Evolutionary conservation across 805 yeast genomes (phyloP).

Genomic region (Ogataea wickerhamii): DNA sequence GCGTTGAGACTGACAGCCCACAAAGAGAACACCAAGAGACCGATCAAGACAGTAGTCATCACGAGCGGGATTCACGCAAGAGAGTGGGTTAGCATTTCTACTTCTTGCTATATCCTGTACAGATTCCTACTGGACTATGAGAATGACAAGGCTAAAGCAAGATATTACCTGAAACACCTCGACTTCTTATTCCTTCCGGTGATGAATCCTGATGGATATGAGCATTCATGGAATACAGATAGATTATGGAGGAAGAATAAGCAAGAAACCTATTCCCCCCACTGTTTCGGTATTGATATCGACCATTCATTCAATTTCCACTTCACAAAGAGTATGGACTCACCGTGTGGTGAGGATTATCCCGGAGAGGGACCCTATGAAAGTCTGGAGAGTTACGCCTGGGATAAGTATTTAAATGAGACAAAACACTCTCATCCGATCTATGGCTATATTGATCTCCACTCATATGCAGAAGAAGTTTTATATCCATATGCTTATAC

Average conservation of each 20-base stretch:
- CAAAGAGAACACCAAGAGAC: conserved; percentile 29
- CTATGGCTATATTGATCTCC: conserved; percentile 77
- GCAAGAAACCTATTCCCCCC: conserved; percentile 62
- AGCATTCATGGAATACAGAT: conserved; percentile 73
- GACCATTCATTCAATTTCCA: conserved; percentile 80
- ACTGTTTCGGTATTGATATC: conserved; percentile 80
- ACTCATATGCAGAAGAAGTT: conserved; percentile 81
- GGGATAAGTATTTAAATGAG: conserved; percentile 44
- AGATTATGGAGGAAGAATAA: conserved; percentile 88
- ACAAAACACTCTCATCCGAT: conserved; percentile 56
- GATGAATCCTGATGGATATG: conserved; percentile 89
- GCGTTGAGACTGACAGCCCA: conserved; percentile 61
- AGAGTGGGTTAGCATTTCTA: conserved; percentile 80
- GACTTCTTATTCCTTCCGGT: conserved; percentile 81
- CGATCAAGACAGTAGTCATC: conserved; percentile 61
- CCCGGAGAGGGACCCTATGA: conserved; percentile 73
- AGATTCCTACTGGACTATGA: conserved; percentile 48
- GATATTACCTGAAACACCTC: conserved; percentile 48
- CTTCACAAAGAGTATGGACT: conserved; percentile 57
- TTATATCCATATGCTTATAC: conserved; percentile 81
- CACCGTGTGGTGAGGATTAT: conserved; percentile 82
- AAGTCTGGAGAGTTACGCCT: conserved; percentile 52
- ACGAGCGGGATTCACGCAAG: conserved; percentile 88
- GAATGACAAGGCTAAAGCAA: conserved; percentile 36
- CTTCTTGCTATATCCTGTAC: conserved; percentile 56